Percentiles rank a stretch among this genome's conserved stretches.
phyloP scores from a whole-genome alignment of 2,329 filamentous ascomycete genomes.

The Zymoseptoria passerinii region DNA sequence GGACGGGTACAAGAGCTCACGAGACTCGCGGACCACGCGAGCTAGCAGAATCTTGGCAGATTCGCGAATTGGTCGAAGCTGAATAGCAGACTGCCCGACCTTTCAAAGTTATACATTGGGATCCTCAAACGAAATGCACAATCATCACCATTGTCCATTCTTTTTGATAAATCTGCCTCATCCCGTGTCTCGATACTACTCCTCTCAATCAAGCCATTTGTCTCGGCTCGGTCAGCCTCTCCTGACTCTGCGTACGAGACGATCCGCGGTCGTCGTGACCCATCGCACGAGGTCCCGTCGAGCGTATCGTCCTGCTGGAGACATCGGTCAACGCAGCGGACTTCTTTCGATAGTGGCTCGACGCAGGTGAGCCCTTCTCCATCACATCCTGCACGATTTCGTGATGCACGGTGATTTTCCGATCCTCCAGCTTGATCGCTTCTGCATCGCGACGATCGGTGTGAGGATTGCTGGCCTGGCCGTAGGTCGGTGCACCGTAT shows the following conservation, averaged over 20 bases:
- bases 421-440: neutral
- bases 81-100: neutral
- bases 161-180: neutral
- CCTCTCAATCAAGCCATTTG: neutral
- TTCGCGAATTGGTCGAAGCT: neutral
- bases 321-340: neutral
- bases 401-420: neutral
- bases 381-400: neutral
- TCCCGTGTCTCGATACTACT: neutral
- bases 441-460: neutral
- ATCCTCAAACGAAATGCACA: neutral
- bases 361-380: neutral
- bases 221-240: conserved; percentile 5
- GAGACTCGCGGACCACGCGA: neutral
- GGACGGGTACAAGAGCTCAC: neutral
- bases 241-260: conserved; percentile 9
- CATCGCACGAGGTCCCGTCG: neutral
- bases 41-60: neutral
- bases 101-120: neutral
- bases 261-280: conserved; percentile 10
- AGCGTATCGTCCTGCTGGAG: neutral
- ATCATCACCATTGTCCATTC: neutral
- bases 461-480: neutral
- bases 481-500: neutral
- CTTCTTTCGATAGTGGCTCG: neutral